These are phyloP conservation scores for Leccinum subgranulosum DNA, from an alignment of 768 basidiomycete species.

Conservation along the genomic window DNA sequence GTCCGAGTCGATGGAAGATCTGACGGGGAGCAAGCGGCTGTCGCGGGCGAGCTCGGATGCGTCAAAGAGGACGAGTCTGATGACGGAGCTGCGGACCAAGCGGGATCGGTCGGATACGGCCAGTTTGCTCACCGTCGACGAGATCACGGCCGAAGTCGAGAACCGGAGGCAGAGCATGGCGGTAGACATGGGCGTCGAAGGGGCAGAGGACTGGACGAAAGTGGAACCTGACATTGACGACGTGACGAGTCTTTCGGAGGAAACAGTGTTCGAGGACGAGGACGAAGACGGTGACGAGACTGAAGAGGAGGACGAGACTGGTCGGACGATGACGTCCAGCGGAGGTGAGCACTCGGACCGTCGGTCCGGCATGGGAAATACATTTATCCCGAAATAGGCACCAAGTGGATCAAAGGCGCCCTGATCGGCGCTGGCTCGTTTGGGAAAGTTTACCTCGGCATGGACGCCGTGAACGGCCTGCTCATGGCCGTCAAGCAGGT, in stretches of 20 bases:
- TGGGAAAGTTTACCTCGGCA: slow-evolving; percentile 92
- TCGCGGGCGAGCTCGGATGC: slow-evolving; percentile 46
- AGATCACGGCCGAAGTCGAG: slow-evolving; percentile 95
- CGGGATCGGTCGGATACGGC: slow-evolving; percentile 87
- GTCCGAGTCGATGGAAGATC: slow-evolving; percentile 70
- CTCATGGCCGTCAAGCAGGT: slow-evolving; percentile 99
- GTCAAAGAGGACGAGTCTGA: slow-evolving; percentile 71
- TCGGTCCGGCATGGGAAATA: neutral
- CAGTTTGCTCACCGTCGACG: slow-evolving; percentile 92
- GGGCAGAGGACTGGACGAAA: slow-evolving; percentile 70
- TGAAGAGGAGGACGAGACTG: slow-evolving; percentile 49
- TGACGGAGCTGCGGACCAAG: slow-evolving; percentile 77
- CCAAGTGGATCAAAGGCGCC: slow-evolving; percentile 97
- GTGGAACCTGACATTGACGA: slow-evolving; percentile 55
- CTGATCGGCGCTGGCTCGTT: slow-evolving; percentile 94
- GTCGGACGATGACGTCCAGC: slow-evolving; percentile 51
- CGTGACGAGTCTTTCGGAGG: slow-evolving; percentile 44
- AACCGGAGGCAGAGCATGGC: slow-evolving; percentile 52
- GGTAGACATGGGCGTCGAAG: slow-evolving; percentile 43
- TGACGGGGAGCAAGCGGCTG: slow-evolving; percentile 37
- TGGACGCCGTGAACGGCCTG: slow-evolving; percentile 87
- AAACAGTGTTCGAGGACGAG: slow-evolving; percentile 45
- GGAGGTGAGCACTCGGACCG: slow-evolving; percentile 40
- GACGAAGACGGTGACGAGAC: slow-evolving; percentile 48
- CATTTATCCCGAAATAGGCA: slow-evolving; percentile 42